A percentile compares a stretch with the other conserved stretches of the same genome.
These are phyloP conservation scores for Colletotrichum limetticola DNA, from an alignment of 2,329 filamentous ascomycete genomes.

Conservation along the genomic window DNA sequence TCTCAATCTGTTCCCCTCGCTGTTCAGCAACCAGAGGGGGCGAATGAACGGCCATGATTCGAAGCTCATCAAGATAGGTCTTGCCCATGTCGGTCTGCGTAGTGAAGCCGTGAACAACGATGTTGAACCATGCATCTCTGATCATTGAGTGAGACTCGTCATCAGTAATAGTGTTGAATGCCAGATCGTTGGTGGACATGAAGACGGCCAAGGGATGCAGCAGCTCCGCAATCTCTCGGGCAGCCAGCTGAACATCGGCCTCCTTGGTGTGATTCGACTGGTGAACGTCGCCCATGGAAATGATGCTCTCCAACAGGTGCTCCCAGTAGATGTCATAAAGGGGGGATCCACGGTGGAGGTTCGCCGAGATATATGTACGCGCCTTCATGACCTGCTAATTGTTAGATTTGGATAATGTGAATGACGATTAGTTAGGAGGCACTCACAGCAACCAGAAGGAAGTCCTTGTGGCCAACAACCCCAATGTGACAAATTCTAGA, in stretches of 20 bases:
- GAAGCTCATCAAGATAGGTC: slow-evolving; percentile 79
- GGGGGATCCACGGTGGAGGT: slow-evolving; percentile 74
- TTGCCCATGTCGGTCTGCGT: slow-evolving; percentile 78
- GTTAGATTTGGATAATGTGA: neutral
- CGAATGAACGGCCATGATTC: slow-evolving; percentile 87
- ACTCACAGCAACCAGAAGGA: slow-evolving; percentile 78
- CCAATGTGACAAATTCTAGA: slow-evolving; percentile 79
- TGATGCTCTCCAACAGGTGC: slow-evolving; percentile 85
- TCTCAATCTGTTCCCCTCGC: slow-evolving; percentile 89
- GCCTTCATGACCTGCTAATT: slow-evolving; percentile 74
- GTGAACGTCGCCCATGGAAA: slow-evolving; percentile 89
- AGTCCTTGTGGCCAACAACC: slow-evolving; percentile 73
- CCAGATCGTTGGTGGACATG: slow-evolving; percentile 74
- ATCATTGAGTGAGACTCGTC: slow-evolving; percentile 80
- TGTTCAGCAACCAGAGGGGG: slow-evolving; percentile 89
- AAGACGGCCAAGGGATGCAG: slow-evolving; percentile 89
- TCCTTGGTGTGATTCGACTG: slow-evolving; percentile 79
- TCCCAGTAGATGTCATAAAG: slow-evolving; percentile 86
- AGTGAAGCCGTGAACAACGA: slow-evolving; percentile 92
- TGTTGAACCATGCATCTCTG: slow-evolving; percentile 98
- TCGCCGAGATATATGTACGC: slow-evolving; percentile 80
- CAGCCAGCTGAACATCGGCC: slow-evolving; percentile 83
- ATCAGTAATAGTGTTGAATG: slow-evolving; percentile 59
- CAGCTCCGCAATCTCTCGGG: slow-evolving; percentile 87
- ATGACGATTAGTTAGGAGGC: slow-evolving; percentile 24